Percentiles rank a stretch among this genome's conserved stretches.
phyloP scores from a whole-genome alignment of 2,329 filamentous ascomycete species.

The Cytospora schulzeri region DNA sequence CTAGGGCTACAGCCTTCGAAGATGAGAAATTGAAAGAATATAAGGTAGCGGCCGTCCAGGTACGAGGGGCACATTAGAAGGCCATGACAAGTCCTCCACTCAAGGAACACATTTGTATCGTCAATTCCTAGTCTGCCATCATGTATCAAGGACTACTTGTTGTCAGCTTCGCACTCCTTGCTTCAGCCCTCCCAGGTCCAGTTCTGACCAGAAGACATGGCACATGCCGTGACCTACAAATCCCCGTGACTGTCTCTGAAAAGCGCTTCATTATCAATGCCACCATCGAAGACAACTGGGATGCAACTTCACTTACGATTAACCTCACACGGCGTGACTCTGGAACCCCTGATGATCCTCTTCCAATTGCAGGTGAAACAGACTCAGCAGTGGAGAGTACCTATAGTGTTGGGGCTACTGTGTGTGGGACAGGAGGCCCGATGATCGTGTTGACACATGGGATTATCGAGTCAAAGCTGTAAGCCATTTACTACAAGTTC shows the following conservation, averaged over 20 bases:
- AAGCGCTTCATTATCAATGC: constrained; percentile 34
- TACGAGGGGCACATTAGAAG: background rate
- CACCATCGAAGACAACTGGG: constrained; percentile 35
- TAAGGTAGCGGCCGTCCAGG: background rate
- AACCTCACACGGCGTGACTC: constrained; percentile 36
- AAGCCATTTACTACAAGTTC: constrained; percentile 7
- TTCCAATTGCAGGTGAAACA: constrained; percentile 33
- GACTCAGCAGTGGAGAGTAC: constrained; percentile 31
- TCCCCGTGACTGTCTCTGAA: constrained; percentile 35
- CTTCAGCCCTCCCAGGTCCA: constrained; percentile 20
- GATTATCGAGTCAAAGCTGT: constrained; percentile 37
- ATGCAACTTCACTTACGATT: constrained; percentile 34
- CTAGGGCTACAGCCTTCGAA: background rate
- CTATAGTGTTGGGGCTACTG: constrained; percentile 34
- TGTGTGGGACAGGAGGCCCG: constrained; percentile 35
- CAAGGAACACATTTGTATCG: background rate
- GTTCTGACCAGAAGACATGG: background rate
- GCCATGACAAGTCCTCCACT: background rate
- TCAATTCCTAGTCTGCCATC: background rate
- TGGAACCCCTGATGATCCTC: constrained; percentile 28
- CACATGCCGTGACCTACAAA: constrained; percentile 32
- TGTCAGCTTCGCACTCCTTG: constrained; percentile 2
- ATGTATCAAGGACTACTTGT: constrained; percentile 1
- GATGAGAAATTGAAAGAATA: background rate
- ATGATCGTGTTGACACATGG: constrained; percentile 35